phyloP scores from a whole-genome alignment of 192 early-diverging fungal genomes.

The Gamsiella multidivaricata region DNA sequence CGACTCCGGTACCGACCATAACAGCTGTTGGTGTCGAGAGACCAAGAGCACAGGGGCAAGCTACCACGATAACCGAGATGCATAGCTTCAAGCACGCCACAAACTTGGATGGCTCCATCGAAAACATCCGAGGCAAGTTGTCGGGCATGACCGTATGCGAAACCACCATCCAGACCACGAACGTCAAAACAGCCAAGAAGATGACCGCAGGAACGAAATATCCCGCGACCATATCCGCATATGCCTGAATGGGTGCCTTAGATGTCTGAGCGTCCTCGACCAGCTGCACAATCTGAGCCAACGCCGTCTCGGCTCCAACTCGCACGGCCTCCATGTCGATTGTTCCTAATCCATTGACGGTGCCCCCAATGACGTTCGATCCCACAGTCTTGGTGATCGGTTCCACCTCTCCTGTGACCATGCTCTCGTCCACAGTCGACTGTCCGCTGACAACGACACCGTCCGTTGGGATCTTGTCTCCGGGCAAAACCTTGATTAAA shows the following conservation, averaged over 20 bases:
- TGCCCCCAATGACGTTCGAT: constrained; percentile 88
- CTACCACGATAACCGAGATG: constrained; percentile 95
- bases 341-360: constrained; percentile 90
- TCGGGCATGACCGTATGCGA: constrained; percentile 55
- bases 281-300: constrained; percentile 92
- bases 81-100: constrained; percentile 88
- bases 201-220: constrained; percentile 94
- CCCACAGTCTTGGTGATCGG: constrained; percentile 78
- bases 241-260: constrained; percentile 95
- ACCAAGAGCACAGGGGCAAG: constrained; percentile 97
- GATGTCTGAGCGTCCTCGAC: constrained; percentile 94
- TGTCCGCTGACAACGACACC: constrained; percentile 79
- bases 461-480: constrained; percentile 94
- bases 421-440: constrained; percentile 93
- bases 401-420: constrained; percentile 93
- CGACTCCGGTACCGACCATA: constrained; percentile 98
- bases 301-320: constrained; percentile 90
- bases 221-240: constrained; percentile 88
- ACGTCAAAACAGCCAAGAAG: constrained; percentile 74
- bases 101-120: constrained; percentile 70
- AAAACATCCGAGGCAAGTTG: constrained; percentile 54
- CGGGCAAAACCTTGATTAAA: constrained; percentile 87
- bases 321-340: constrained; percentile 86
- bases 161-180: constrained; percentile 81
- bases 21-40: constrained; percentile 97